Base-by-base conservation (phyloP, 257 asterid genomes). In the Asclepias syriaca region DNA sequence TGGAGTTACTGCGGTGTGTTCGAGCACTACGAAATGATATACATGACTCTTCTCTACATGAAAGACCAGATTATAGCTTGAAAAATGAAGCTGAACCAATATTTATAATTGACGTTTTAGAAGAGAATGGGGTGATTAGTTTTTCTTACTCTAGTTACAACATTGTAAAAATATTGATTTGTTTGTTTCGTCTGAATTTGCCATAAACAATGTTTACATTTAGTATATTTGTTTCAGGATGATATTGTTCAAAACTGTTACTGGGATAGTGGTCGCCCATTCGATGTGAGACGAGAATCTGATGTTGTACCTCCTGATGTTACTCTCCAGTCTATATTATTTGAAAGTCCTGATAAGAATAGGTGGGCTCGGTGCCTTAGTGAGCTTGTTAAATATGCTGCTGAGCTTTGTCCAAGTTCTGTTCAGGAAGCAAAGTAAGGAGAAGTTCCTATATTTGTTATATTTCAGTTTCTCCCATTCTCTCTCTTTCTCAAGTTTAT, bases 211-310 rank as follows among this genome's bases (percentile, higher is more conserved):
- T 15, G 67, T 75, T 59, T 63, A 65, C 51, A 75, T 46, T 39
- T 43, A 19, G 43, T 83, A 16, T 60, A 50, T 77, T 73, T 76
- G 69, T 22, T 71, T 22, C 89, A 95, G 99, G 99, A 95, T 80
- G 98, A 95, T 85, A 95, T 95, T 71, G 99, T 95, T 78, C 99
- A 92, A 88, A 90, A 97, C 86, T 95, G 98, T 83, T 95, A 92
- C 75, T 95, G 96, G 96, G 99, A 92, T 84, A 87, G 89, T 68
- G 93, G 96, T 19, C 98, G 98, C 69, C 90, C 97, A 64, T 95
- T 95, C 68, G 98, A 92, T 88, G 78, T 87, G 86, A 90, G 87
- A 83, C 87, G 97, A 78, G 99, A 95, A 81, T 87, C 98, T 66
- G 99, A 95, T 84, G 88, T 90, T 74, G 89, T 95, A 66, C 96